Evolutionary conservation across 2,329 filamentous ascomycete genomes (phyloP).

Genomic region (Cyphellophora europaea): DNA sequence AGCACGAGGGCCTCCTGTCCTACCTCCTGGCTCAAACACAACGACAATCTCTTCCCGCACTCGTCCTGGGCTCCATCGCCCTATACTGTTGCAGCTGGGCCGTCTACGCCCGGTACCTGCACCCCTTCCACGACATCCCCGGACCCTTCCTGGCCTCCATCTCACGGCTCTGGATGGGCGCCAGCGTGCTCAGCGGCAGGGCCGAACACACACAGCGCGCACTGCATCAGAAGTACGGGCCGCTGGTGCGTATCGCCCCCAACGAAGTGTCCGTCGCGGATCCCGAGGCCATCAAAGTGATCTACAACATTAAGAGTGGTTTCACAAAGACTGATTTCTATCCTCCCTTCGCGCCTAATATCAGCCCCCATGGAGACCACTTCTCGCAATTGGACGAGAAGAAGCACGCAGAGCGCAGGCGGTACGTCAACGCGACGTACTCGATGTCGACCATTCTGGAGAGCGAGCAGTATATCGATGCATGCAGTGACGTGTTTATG

Average conservation of each 20-base stretch:
- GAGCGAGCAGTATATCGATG: slow-evolving; percentile 64
- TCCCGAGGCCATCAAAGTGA: slow-evolving; percentile 61
- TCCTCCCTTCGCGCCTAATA: slow-evolving; percentile 16
- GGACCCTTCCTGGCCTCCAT: slow-evolving; percentile 59
- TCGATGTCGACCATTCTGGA: slow-evolving; percentile 11
- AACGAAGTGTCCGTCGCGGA: slow-evolving; percentile 65
- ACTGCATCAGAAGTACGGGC: slow-evolving; percentile 7
- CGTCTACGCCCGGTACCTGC: too few relatives aligned
- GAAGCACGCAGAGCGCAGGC: slow-evolving; percentile 64
- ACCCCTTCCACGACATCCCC: too few relatives aligned
- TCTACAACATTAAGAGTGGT: slow-evolving; percentile 75
- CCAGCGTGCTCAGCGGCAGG: too few relatives aligned
- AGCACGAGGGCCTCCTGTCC: too few relatives aligned
- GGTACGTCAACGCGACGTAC: slow-evolving; percentile 66
- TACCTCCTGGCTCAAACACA: too few relatives aligned
- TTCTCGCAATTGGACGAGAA: slow-evolving; percentile 65
- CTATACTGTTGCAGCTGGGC: too few relatives aligned
- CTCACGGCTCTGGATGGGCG: slow-evolving; percentile 71
- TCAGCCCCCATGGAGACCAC: too few relatives aligned
- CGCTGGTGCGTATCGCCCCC: slow-evolving; percentile 62
- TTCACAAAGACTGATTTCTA: slow-evolving; percentile 55
- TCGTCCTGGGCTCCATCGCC: too few relatives aligned
- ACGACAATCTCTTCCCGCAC: too few relatives aligned
- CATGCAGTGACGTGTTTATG: slow-evolving; percentile 62
- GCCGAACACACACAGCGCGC: too few relatives aligned